These are phyloP conservation scores for Neoboletus subvelutipes DNA, from an alignment of 768 basidiomycete species.

Conservation along the genomic window DNA sequence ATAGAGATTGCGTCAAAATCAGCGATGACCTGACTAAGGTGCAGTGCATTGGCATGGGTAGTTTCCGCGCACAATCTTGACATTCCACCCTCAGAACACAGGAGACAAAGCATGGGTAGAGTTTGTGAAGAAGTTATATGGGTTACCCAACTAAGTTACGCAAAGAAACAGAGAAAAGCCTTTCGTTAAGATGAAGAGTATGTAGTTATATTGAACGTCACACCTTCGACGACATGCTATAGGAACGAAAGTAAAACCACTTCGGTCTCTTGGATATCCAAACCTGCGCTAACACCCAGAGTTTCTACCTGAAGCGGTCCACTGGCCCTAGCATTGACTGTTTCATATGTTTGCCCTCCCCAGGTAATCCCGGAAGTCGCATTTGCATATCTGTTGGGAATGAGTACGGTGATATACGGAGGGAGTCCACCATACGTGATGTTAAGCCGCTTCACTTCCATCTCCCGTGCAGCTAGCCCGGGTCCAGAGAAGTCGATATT, in stretches of 20 bases:
- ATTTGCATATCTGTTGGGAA: conserved; percentile 43
- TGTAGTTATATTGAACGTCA: not conserved
- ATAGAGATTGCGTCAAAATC: conserved; percentile 83
- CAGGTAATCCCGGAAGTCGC: conserved; percentile 51
- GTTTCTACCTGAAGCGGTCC: conserved; percentile 36
- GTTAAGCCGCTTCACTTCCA: conserved; percentile 48
- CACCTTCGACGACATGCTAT: not conserved
- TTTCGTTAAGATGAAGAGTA: not conserved
- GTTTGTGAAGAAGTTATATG: conserved; percentile 46
- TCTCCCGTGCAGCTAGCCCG: conserved; percentile 26
- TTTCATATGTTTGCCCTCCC: conserved; percentile 62
- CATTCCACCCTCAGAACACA: conserved; percentile 53
- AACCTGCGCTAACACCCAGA: conserved; percentile 34
- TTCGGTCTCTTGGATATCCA: conserved; percentile 50
- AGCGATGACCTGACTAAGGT: conserved; percentile 91
- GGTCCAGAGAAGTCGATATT: conserved; percentile 38
- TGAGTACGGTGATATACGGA: not conserved
- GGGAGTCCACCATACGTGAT: conserved; percentile 38
- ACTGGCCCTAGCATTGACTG: conserved; percentile 40
- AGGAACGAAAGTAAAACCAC: conserved; percentile 36
- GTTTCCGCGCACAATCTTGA: not conserved
- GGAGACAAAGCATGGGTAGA: conserved; percentile 61
- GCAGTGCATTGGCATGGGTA: not conserved
- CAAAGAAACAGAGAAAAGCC: not conserved
- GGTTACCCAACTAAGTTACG: conserved; percentile 2